Percentiles rank a stretch among this genome's conserved stretches.
Conservation (phyloP, 345 rosid genomes). For the Citrus unshiu region DNA sequence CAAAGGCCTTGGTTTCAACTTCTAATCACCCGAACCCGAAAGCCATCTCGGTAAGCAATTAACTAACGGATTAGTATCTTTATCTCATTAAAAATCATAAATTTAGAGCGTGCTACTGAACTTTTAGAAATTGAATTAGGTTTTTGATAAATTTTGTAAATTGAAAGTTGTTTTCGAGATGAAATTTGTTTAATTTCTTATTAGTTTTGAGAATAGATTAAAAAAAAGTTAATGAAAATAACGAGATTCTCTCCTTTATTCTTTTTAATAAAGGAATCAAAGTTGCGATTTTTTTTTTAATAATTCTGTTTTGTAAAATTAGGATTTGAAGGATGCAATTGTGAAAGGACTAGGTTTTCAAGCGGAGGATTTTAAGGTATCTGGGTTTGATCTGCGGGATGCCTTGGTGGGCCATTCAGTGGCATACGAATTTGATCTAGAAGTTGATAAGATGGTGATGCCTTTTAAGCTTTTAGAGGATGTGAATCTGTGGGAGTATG, state of each 20-base stretch:
- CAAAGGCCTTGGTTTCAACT: conserved; percentile 38
- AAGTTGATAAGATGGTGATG: conserved; percentile 58
- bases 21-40: conserved; percentile 53
- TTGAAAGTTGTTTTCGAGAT: background rate
- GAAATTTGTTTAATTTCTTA: background rate
- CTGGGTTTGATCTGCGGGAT: conserved; percentile 78
- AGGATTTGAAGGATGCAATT: conserved; percentile 93
- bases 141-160: background rate
- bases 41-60: conserved; percentile 60
- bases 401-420: conserved; percentile 82
- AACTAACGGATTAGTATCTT: background rate
- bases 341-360: conserved; percentile 82
- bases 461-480: conserved; percentile 92
- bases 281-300: background rate
- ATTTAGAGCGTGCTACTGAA: background rate
- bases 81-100: background rate
- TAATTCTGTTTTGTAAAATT: background rate
- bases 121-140: background rate
- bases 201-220: background rate
- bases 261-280: background rate
- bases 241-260: no score
- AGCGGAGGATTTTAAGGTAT: conserved; percentile 64
- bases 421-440: conserved; percentile 77
- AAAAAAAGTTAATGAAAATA: no score
- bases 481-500: conserved; percentile 82